phyloP scores from a whole-genome alignment of 2,329 filamentous ascomycete genomes.

The Colletotrichum chlorophyti region DNA sequence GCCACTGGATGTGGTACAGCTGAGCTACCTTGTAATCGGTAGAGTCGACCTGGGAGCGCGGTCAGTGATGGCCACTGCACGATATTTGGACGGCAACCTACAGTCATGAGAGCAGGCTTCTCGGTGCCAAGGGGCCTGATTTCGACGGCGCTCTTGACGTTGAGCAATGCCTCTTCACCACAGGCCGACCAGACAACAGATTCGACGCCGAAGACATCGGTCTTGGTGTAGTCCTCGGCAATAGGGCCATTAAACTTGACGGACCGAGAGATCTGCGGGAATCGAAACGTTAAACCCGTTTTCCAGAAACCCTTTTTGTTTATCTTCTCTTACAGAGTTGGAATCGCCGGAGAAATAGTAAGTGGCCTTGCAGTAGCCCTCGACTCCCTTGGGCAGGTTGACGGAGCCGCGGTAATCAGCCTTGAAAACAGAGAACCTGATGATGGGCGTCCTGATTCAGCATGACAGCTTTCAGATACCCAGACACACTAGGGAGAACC shows the following conservation, averaged over 20 bases:
- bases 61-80: no score
- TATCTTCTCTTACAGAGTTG: slow-evolving; percentile 45
- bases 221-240: slow-evolving; percentile 49
- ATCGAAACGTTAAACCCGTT: slow-evolving; percentile 32
- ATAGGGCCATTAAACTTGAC: slow-evolving; percentile 51
- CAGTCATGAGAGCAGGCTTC: slow-evolving; percentile 34
- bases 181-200: slow-evolving; percentile 60
- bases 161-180: slow-evolving; percentile 54
- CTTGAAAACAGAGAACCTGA: slow-evolving; percentile 51
- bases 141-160: slow-evolving; percentile 60
- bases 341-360: slow-evolving; percentile 60
- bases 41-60: background rate
- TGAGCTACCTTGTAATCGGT: background rate
- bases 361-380: slow-evolving; percentile 55
- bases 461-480: background rate
- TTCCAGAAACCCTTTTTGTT: no score
- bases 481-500: no score
- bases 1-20: background rate
- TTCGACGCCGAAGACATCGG: slow-evolving; percentile 50
- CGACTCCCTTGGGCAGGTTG: slow-evolving; percentile 50
- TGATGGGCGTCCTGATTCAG: no score
- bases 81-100: no score
- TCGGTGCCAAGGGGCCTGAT: slow-evolving; percentile 31
- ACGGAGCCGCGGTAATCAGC: slow-evolving; percentile 61
- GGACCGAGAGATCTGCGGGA: slow-evolving; percentile 43